A percentile compares a stretch with the other conserved stretches of the same genome.
phyloP scores from a whole-genome alignment of 495 filamentous ascomycete species.

The Tirmania nivea region DNA sequence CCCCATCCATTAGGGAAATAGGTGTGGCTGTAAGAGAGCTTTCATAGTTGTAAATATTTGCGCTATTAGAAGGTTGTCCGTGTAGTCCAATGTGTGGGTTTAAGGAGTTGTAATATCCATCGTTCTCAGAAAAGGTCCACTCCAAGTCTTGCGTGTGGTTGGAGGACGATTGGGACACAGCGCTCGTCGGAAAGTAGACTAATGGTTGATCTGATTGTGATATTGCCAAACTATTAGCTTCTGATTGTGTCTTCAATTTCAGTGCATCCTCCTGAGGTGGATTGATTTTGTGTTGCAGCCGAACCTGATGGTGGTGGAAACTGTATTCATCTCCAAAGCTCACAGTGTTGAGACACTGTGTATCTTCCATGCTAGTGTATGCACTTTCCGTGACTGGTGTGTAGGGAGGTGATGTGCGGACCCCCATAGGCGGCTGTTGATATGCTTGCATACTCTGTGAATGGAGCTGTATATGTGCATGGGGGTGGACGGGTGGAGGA shows the following conservation, averaged over 20 bases:
- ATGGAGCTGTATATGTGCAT: conserved; percentile 9
- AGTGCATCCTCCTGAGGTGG: too few relatives aligned
- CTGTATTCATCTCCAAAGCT: not conserved
- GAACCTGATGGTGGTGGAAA: not conserved
- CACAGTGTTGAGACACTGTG: too few relatives aligned
- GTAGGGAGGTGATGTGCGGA: not conserved
- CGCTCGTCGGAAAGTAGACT: too few relatives aligned
- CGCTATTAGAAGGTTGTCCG: not conserved
- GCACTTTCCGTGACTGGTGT: too few relatives aligned
- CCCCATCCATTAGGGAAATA: conserved; percentile 18
- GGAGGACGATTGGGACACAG: not conserved
- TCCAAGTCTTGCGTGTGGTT: not conserved
- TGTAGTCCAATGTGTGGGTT: not conserved
- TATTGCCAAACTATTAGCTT: too few relatives aligned
- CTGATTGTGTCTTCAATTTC: too few relatives aligned
- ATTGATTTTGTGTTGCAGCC: not conserved
- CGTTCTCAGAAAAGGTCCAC: not conserved
- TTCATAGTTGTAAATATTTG: not conserved
- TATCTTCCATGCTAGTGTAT: too few relatives aligned
- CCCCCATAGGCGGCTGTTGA: not conserved
- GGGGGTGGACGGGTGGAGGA: conserved; percentile 14
- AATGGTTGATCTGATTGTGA: too few relatives aligned
- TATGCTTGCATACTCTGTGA: not conserved
- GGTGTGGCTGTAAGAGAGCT: not conserved
- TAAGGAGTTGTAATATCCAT: not conserved